phyloP scores from a whole-genome alignment of 2,329 filamentous ascomycete species.

The Xylariaceae sp. region DNA sequence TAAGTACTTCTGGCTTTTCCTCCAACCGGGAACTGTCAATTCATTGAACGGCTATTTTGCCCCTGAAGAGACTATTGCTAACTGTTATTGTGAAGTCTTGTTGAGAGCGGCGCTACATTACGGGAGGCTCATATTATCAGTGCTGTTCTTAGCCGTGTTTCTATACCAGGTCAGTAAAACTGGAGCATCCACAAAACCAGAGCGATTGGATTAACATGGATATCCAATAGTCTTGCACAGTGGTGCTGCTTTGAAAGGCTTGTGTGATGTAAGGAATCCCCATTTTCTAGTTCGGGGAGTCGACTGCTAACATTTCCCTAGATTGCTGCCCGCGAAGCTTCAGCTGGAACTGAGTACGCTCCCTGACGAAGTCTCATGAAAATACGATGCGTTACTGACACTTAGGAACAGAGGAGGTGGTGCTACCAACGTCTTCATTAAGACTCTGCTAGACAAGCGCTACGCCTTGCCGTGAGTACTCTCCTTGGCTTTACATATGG shows the following conservation, averaged over 20 bases:
- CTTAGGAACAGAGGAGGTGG: constrained; percentile 57
- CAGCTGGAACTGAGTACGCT: constrained; percentile 58
- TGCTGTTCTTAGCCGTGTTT: constrained; percentile 58
- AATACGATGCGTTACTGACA: neutral
- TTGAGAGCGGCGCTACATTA: constrained; percentile 75
- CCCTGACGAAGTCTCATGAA: neutral
- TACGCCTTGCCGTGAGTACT: constrained; percentile 91
- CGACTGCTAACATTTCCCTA: neutral
- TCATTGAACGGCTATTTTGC: neutral
- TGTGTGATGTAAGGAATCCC: constrained; percentile 59
- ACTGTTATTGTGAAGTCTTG: constrained; percentile 41
- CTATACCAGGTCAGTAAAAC: constrained; percentile 15
- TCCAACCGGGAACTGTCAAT: neutral
- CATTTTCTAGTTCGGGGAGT: neutral
- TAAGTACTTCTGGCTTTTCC: constrained; percentile 5
- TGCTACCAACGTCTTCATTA: constrained; percentile 92
- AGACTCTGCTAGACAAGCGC: constrained; percentile 88
- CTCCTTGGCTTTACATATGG: constrained; percentile 34
- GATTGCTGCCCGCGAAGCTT: constrained; percentile 85
- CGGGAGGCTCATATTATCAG: constrained; percentile 89
- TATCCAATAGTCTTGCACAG: constrained; percentile 45
- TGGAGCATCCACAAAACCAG: neutral
- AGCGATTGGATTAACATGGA: neutral
- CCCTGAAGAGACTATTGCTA: neutral
- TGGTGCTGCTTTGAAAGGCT: constrained; percentile 79